A percentile compares a stretch with the other conserved stretches of the same genome.
Conservation (phyloP, 306 rosid species). For the Alnus rubra region DNA sequence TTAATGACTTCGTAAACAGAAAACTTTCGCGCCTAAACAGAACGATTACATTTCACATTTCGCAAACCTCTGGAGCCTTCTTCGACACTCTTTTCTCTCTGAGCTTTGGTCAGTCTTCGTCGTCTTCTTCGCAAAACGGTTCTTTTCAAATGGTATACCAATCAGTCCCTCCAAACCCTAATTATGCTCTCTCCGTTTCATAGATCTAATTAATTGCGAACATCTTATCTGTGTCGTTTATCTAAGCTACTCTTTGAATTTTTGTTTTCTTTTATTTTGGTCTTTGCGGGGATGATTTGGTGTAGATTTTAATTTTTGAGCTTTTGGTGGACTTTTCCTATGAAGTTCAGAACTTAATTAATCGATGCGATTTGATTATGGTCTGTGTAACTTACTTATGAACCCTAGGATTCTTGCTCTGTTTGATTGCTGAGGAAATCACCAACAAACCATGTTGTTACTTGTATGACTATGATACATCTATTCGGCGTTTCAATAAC, state of each 20-base stretch:
- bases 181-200: not conserved
- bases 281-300: not conserved
- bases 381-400: not conserved
- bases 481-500: too few species aligned
- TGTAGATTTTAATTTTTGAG: not conserved
- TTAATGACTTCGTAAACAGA: not conserved
- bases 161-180: not conserved
- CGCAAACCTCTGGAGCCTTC: conserved; percentile 8
- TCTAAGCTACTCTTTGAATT: not conserved
- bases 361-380: not conserved
- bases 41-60: not conserved
- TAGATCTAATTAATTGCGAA: not conserved
- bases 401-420: not conserved
- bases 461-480: not conserved
- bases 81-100: not conserved
- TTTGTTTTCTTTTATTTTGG: not conserved
- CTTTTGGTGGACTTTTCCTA: not conserved
- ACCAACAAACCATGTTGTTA: not conserved
- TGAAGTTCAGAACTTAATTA: not conserved
- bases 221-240: not conserved
- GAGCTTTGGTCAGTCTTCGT: not conserved
- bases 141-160: conserved; percentile 25
- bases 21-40: conserved; percentile 19
- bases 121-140: conserved; percentile 1
- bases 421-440: conserved; percentile 21